Conservation (phyloP, 306 rosid genomes). For the Gleditsia sinensis region DNA sequence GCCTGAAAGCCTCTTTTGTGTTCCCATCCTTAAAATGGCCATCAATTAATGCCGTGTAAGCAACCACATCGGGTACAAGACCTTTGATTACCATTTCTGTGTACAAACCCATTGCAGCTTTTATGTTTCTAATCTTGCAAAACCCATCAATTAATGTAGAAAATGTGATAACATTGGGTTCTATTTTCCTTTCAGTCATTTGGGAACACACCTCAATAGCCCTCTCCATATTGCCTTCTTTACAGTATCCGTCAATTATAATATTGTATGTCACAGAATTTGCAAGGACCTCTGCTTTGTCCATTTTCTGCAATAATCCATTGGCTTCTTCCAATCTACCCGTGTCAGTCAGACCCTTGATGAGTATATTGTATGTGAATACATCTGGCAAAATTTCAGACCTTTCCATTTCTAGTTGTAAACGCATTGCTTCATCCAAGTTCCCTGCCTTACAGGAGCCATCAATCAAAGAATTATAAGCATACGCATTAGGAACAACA, state of each 20-base stretch:
- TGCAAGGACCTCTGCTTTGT: conserved; percentile 39
- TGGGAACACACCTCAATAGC: conserved; percentile 66
- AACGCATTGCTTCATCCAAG: conserved; percentile 52
- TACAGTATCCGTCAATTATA: conserved; percentile 63
- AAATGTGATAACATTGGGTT: conserved; percentile 63
- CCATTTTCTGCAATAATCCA: conserved; percentile 51
- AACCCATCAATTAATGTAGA: conserved; percentile 64
- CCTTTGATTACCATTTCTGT: conserved; percentile 67
- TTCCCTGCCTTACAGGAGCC: conserved; percentile 56
- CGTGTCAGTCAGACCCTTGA: conserved; percentile 49
- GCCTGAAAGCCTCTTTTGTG: conserved; percentile 53
- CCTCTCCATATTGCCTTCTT: conserved; percentile 58
- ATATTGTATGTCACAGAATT: conserved; percentile 63
- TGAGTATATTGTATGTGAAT: conserved; percentile 62
- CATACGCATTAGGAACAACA: conserved; percentile 52
- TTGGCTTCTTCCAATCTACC: conserved; percentile 56
- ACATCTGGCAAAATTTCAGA: conserved; percentile 48
- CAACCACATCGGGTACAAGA: conserved; percentile 60
- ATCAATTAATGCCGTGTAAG: conserved; percentile 71
- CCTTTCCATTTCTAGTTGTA: conserved; percentile 55
- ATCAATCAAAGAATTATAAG: conserved; percentile 64
- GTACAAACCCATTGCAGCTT: conserved; percentile 63
- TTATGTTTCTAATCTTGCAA: conserved; percentile 61
- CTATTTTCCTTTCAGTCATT: conserved; percentile 60
- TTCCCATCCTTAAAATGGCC: conserved; percentile 65